Base-by-base conservation (phyloP, 345 rosid species). In the Euphorbia peplus region DNA sequence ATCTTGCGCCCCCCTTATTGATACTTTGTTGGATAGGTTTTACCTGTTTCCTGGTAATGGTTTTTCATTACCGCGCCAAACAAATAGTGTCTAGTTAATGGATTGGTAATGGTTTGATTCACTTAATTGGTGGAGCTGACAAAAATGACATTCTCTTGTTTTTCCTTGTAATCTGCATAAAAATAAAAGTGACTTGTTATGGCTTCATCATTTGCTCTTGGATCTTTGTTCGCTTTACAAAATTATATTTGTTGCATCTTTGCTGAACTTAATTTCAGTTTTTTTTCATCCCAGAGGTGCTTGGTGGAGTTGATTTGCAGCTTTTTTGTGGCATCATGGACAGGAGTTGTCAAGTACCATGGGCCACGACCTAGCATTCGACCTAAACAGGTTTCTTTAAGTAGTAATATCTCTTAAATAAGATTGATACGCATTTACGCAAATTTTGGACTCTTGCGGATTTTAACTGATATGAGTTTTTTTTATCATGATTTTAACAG, bases 251-350 rank as follows among this genome's bases (percentile, higher is more conserved):
- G 18, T 56, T 52, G 73, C 41, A 54, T 53, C 24, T 61, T 74
- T 47, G 67, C 52, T 61, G 37, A 54, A 52, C 44, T 72, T 60
- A 60, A 9, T 53, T 37, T 5, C 8, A 57, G 22, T 71, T 41
- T 58, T 58, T 47, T 76, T 67, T 66, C n/a, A 66, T 73, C 70
- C 60, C 83, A 92, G 98, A 88, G 99, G 90, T 70, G 78, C 63
- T 83, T 92, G 86, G 97, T 92, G 84, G 98, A 95, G 88, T 77
- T 95, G 81, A 92, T 95, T 15, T 92, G 99, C 87, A 88, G 98
- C 83, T 95, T 92, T 83, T 95, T 92, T 80, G 98, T 95, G 74
- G 98, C 96, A 39, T 95, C 99, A 28, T 95, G 99, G 99, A 90
- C 99, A 61, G 97, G 99, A 42, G 97, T 87, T 66, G 96, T 95